Evolutionary conservation across 441 rosid genomes (phyloP).

Genomic region (Syzygium syzygioides): DNA sequence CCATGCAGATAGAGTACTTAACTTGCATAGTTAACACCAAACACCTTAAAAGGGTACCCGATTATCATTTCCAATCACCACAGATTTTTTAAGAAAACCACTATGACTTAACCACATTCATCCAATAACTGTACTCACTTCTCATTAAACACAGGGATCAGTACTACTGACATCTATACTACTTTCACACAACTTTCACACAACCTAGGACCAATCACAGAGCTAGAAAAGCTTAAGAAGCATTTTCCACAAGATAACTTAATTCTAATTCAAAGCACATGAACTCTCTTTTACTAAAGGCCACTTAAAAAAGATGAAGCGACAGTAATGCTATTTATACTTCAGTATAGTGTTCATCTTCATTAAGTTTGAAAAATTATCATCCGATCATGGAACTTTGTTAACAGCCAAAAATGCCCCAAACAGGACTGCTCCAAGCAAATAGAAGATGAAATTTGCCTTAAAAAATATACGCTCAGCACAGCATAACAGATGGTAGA

Average conservation of each 20-base stretch:
- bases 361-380: neutral
- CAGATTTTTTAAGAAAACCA: neutral
- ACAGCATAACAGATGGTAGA: neutral
- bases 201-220: neutral
- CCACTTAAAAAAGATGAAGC: neutral
- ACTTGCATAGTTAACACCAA: neutral
- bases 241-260: neutral
- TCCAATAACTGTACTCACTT: neutral
- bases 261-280: neutral
- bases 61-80: neutral
- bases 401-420: neutral
- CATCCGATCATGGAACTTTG: neutral
- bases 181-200: neutral
- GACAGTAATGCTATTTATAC: neutral
- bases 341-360: neutral
- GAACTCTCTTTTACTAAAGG: neutral
- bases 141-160: neutral
- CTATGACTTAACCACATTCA: neutral
- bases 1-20: neutral
- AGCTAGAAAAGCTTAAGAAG: neutral
- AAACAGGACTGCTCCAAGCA: neutral
- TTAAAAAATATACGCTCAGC: neutral
- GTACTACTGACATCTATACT: neutral
- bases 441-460: neutral
- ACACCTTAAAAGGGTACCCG: neutral